Evolutionary conservation across 1,284 basidiomycete species (phyloP), one percentile per base, ranked within the genome.

Genomic region (Fereydounia khargensis): DNA sequence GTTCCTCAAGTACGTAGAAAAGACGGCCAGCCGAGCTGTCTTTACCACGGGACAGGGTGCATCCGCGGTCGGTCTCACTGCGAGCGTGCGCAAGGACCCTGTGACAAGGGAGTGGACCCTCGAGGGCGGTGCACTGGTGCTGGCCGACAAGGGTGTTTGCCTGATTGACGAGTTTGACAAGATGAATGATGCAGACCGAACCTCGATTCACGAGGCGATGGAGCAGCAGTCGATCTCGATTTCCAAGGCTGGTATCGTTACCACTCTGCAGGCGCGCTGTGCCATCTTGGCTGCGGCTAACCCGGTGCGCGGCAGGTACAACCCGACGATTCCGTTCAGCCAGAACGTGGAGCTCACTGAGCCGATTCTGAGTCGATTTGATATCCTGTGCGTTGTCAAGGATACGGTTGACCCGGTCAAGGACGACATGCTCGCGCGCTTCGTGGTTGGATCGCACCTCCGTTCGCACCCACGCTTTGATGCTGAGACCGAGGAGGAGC

Each of bases 161-260:
- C 80, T 98, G 24, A 99, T 99, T 65, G 94, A 99, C 78, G 95
- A 98, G 78, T 99, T 99, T 77, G 94, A 99, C 81, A 99, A 99
- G 82, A 99, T 99, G 94, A 98, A 98, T 79, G 94, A 98, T 70
- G 84, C 89, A 17, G 79, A 79, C 45, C 45, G 70, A 59, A 97
- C 94, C 10, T 97, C 91, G 6, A 98, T 98, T 69, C 95, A 98
- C 80, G 94, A 99, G 77, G 95, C 95, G 2, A 99, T 99, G 94
- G 94, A 99, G 77, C 94, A 99, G 78, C 94, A 99, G 76, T 88
- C 88, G n/a, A 99, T 99, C 67, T 97, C 94, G 1, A 97, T 99
- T 64, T 92, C 91, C 31, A 99, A 99, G 76, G 95, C 94, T 3
- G 95, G 94, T 49, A 99, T 99, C 66, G 88, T 98, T 41, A 97